These are phyloP conservation scores for Protea cynaroides DNA, from an alignment of 164 flowering plant species.

Conservation along the genomic window DNA sequence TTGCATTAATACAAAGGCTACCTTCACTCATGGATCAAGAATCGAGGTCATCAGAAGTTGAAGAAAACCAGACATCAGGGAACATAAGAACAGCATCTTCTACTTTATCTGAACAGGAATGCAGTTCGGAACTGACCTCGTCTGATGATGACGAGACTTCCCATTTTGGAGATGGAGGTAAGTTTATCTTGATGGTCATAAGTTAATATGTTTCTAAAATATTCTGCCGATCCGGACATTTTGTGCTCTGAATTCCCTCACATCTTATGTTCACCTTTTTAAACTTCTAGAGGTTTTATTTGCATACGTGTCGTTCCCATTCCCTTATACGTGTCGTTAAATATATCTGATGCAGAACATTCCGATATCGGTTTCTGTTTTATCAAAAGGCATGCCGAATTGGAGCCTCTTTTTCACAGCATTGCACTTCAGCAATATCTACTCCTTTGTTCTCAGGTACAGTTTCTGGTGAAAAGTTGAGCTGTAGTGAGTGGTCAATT, in stretches of 20 bases:
- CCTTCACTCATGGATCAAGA: conserved; percentile 32
- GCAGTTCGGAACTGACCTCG: conserved; percentile 17
- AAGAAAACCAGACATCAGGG: conserved; percentile 3
- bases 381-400: conserved; percentile 22
- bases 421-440: conserved; percentile 71
- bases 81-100: conserved; percentile 15
- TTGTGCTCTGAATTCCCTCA: not conserved
- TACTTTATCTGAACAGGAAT: conserved; percentile 25
- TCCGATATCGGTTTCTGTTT: conserved; percentile 37
- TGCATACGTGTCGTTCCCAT: not conserved
- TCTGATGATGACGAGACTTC: conserved; percentile 17
- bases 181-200: not conserved
- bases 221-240: not conserved
- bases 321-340: conserved; percentile 9
- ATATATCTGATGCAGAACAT: conserved; percentile 15
- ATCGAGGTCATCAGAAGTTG: conserved; percentile 18
- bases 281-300: not conserved
- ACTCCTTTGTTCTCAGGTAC: conserved; percentile 85
- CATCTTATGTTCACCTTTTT: not conserved
- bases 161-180: conserved; percentile 13
- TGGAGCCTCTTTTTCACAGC: conserved; percentile 60
- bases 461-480: not conserved
- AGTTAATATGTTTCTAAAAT: no score
- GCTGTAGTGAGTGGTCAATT: not conserved
- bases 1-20: conserved; percentile 57